Percentiles rank a stretch among this genome's conserved stretches.
Conservation (phyloP, 2,329 filamentous ascomycete genomes). For the Penicillium sp. region DNA sequence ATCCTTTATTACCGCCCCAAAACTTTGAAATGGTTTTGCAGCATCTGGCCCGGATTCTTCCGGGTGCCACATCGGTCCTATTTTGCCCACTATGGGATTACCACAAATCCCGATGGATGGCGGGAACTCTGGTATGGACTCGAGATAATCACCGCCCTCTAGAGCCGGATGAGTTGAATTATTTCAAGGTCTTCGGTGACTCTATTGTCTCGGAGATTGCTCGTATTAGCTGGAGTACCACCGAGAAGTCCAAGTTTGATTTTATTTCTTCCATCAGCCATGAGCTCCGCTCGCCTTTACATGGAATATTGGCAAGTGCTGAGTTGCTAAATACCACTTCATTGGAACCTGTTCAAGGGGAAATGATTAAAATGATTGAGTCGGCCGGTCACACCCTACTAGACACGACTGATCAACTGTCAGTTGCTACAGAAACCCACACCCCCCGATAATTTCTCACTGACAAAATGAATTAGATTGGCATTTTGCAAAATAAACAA, state of each 20-base stretch:
- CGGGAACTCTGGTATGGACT: conserved; percentile 32
- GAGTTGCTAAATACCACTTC: conserved; percentile 51
- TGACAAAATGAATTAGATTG: conserved; percentile 18
- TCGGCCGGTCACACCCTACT: conserved; percentile 53
- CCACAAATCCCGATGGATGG: conserved; percentile 35
- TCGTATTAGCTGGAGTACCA: conserved; percentile 32
- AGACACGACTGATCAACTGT: conserved; percentile 47
- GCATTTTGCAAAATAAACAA: conserved; percentile 41
- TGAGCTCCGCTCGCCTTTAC: conserved; percentile 51
- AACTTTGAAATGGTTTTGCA: conserved; percentile 7
- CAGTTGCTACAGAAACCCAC: conserved; percentile 3
- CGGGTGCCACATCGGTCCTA: conserved; percentile 26
- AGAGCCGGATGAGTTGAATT: conserved; percentile 31
- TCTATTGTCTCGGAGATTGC: conserved; percentile 37
- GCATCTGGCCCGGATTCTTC: conserved; percentile 20
- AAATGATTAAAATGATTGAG: conserved; percentile 50
- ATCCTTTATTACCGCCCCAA: neutral
- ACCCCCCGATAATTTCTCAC: neutral
- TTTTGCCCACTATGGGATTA: conserved; percentile 39
- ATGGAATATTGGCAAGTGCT: conserved; percentile 50
- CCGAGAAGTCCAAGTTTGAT: conserved; percentile 52
- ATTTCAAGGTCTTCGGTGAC: conserved; percentile 37
- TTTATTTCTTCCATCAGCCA: conserved; percentile 56
- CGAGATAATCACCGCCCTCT: conserved; percentile 20
- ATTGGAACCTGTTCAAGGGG: conserved; percentile 41